Evolutionary conservation across 768 basidiomycete genomes (phyloP), one percentile per base, ranked within the genome.

Genomic region (Baorangia bicolor): DNA sequence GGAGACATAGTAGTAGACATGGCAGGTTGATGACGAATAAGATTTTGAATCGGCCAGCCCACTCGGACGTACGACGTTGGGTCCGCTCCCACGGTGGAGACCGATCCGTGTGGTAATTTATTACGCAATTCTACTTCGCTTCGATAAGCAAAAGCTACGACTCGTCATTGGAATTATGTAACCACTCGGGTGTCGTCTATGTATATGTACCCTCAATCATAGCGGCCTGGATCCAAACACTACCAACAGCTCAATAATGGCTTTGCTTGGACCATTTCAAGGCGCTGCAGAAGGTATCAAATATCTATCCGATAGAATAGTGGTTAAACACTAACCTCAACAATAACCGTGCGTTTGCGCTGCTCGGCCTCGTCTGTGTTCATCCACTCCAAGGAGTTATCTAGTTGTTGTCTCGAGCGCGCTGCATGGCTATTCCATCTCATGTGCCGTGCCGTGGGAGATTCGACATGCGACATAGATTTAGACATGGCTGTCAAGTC

Each of bases 211-310:
- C 53, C 28, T 14, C 28, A 18, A 46, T 33, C 13, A 28, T 23
- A 8, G 30, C n/a, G 23, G 20, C 34, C 31, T 7, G 0, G 2
- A 48, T n/a, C 35, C 35, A 43, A 38, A 43, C 18, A 51, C 65
- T 67, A 89, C 86, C 87, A 92, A 64, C 88, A 90, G 50, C 83
- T 81, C 57, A 88, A 82, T 52, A 92, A 69, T 5, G 90, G 87
- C 57, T 80, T 85, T 53, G 77, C 82, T 59, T 84, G 79, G 23
- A 92, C 78, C 41, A 78, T 85, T 70, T 92, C 91, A 61, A 92
- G 71, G 21, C 90, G 86, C 90, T 92, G 62, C 3, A 27, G 16
- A 42, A 33, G 14, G 39, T 28, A 28, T 62, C 30, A 57, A 56
- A 30, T 23, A 56, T n/a, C 14, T 7, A 27, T 56, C 31, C 5